These are phyloP conservation scores for Geotrichum citri-aurantii DNA, from an alignment of 1,139 yeast genomes.

Conservation along the genomic window DNA sequence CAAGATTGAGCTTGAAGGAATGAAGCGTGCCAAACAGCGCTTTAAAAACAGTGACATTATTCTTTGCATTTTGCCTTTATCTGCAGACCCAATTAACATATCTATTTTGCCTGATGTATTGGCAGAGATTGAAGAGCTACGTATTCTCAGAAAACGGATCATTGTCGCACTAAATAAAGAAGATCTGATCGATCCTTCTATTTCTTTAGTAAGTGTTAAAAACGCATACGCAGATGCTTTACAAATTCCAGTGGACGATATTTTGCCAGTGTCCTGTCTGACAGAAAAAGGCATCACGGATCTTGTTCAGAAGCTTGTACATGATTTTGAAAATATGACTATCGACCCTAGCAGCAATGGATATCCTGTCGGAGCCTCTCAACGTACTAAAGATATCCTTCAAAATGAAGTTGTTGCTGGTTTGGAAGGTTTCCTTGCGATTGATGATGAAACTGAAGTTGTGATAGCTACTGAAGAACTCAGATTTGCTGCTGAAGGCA, in stretches of 20 bases:
- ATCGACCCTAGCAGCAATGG: conserved; percentile 9
- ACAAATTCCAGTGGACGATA: conserved; percentile 30
- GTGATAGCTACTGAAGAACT: conserved; percentile 79
- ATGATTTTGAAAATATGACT: conserved; percentile 43
- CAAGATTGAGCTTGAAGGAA: conserved; percentile 75
- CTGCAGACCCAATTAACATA: background rate
- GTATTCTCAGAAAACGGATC: conserved; percentile 22
- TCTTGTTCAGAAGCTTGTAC: conserved; percentile 40
- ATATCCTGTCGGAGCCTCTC: conserved; percentile 51
- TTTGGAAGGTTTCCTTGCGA: conserved; percentile 50
- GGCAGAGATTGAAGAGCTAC: conserved; percentile 28
- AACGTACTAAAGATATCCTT: conserved; percentile 68
- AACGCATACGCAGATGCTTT: conserved; percentile 24
- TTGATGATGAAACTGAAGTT: conserved; percentile 56
- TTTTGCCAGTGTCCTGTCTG: conserved; percentile 59
- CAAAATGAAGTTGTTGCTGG: conserved; percentile 69
- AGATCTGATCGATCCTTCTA: conserved; percentile 26
- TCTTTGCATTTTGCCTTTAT: conserved; percentile 32
- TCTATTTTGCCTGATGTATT: conserved; percentile 22
- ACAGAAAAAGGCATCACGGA: conserved; percentile 50
- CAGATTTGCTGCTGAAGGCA: conserved; percentile 71
- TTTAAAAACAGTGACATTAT: conserved; percentile 61
- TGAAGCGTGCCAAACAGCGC: conserved; percentile 61
- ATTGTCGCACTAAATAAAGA: conserved; percentile 34
- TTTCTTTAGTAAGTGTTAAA: conserved; percentile 1